phyloP scores from a whole-genome alignment of 2,329 filamentous ascomycete genomes.

The Alternaria longipes region DNA sequence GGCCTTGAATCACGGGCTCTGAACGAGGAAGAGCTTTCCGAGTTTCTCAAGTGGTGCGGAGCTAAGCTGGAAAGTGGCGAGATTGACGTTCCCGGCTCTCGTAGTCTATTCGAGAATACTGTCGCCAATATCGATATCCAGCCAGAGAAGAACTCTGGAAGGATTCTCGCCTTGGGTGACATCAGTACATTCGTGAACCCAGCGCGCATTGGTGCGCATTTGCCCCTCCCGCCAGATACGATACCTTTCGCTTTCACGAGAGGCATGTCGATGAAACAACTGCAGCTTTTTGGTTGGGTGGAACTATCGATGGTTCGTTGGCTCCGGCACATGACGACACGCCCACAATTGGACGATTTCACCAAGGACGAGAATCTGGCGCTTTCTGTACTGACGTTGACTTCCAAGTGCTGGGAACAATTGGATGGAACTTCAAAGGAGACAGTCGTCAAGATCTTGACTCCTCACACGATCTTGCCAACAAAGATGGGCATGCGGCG shows the following conservation, averaged over 20 bases:
- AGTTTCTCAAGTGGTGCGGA: constrained; percentile 86
- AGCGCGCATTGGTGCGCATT: constrained; percentile 79
- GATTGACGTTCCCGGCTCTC: constrained; percentile 73
- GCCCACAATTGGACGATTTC: constrained; percentile 68
- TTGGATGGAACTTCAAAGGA: constrained; percentile 72
- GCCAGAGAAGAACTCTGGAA: constrained; percentile 65
- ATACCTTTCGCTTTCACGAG: constrained; percentile 87
- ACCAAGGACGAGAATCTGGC: constrained; percentile 78
- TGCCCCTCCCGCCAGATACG: constrained; percentile 82
- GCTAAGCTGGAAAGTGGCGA: constrained; percentile 76
- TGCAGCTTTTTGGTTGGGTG: constrained; percentile 86
- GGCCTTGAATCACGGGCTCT: constrained; percentile 86
- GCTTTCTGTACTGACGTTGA: constrained; percentile 75
- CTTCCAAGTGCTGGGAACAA: constrained; percentile 93
- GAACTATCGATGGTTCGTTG: constrained; percentile 86
- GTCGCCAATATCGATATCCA: constrained; percentile 70
- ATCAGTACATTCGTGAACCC: constrained; percentile 79
- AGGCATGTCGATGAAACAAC: constrained; percentile 69
- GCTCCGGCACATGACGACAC: constrained; percentile 76
- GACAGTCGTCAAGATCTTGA: constrained; percentile 71
- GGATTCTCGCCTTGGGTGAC: constrained; percentile 78
- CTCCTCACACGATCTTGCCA: constrained; percentile 78
- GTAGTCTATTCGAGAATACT: constrained; percentile 78
- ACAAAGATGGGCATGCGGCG: constrained; percentile 90
- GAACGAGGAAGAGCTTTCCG: constrained; percentile 76